Base-by-base conservation (phyloP, 495 filamentous ascomycete genomes). In the Bathelium albidoporum region DNA sequence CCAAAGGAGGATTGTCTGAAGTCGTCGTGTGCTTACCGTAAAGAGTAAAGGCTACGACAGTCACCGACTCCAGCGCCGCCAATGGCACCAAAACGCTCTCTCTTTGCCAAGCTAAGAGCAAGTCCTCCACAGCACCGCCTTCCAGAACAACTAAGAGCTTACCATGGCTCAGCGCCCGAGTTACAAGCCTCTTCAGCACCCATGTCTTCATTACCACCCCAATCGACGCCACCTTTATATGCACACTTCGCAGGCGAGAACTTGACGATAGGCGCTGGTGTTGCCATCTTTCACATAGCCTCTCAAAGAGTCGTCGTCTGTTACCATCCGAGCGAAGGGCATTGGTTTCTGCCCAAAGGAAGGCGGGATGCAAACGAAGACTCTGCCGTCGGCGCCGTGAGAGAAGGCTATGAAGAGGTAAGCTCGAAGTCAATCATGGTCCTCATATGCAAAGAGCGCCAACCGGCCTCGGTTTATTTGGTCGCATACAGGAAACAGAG, bases 401-500 rank as follows among this genome's bases (percentile, higher is more conserved):
- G 78, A 32, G 79, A 81, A 62, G 79, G 78, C 14, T 80, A 73
- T 69, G 79, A 81, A 65, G 79, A 81, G 62, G 75, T 77, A 64
- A 2, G 65, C 36, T n/a, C n/a, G n/a, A n/a, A n/a, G n/a, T n/a
- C n/a, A n/a, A n/a, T n/a, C n/a, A n/a, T n/a, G n/a, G n/a, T n/a
- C n/a, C n/a, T n/a, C n/a, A n/a, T n/a, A n/a, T n/a, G n/a, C n/a
- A n/a, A n/a, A n/a, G n/a, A n/a, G n/a, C n/a, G n/a, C n/a, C n/a
- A n/a, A n/a, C n/a, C n/a, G n/a, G n/a, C n/a, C n/a, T n/a, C n/a
- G 44, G 2, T 58, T 34, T 22, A 11, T 58, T 11, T 24, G 20
- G 20, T 22, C 52, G 52, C 20, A 11, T 7, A 16, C 7, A 7
- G 36, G 36, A 41, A 7, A 41, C 36, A 41, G 36, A 7, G 16